Evolutionary conservation across 139 green algal genomes (phyloP), one percentile per base, ranked within the genome.

Genomic region (Zygnema cylindricum): DNA sequence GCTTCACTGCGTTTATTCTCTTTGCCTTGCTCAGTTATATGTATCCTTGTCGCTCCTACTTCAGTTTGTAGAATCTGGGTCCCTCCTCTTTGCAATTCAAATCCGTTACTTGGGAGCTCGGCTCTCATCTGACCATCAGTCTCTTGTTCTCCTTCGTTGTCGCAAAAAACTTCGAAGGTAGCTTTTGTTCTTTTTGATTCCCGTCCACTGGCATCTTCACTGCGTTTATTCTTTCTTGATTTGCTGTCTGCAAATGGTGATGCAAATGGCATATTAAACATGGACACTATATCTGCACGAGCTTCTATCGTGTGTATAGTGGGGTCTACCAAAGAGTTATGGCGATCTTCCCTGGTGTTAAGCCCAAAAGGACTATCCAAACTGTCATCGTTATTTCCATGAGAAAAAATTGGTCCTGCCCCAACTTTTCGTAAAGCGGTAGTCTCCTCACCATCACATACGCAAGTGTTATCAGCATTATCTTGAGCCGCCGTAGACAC

Each of bases 231-330:
- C 7, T 25, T 25, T 63, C 16, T 63, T n/a, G n/a, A n/a, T n/a
- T n/a, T n/a, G n/a, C n/a, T n/a, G n/a, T n/a, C n/a, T n/a, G n/a
- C n/a, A n/a, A n/a, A n/a, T n/a, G n/a, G n/a, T n/a, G n/a, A n/a
- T n/a, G n/a, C n/a, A n/a, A 90, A 69, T 1, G 76, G 76, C 39
- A 78, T 38, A n/a, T 77, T 85, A 43, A 90, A 90, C 85, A 86
- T 76, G 1, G 85, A 90, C 36, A 90, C 63, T 42, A 90, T 90
- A 41, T 90, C 85, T 25, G 76, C 85, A 30, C 85, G 30, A 23
- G 85, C 85, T 69, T 82, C 57, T 78, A 86, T 77, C 1, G 85
- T 90, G 39, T 82, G 85, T 33, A 90, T 90, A 43, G 85, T 90
- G 22, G 43, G 41, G 69, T 90, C 85, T 2, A 55, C 55, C 1